These are phyloP conservation scores for Xylariaceae sp. DNA, from an alignment of 2,329 filamentous ascomycete species.

Conservation along the genomic window DNA sequence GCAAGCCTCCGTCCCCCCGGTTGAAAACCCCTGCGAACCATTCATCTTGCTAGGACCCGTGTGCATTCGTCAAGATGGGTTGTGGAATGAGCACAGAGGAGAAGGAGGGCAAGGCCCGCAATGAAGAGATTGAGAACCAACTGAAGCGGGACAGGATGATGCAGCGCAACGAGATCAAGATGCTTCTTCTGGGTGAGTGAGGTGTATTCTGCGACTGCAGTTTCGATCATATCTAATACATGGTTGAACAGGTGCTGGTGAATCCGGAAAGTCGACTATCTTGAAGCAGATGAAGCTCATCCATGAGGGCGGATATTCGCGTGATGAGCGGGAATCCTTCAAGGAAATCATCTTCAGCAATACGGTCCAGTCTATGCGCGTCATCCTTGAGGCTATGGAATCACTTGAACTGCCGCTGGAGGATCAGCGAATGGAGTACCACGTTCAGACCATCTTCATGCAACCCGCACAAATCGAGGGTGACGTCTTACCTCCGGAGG, in stretches of 20 bases:
- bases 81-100: conserved; percentile 99
- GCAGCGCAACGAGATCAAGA: conserved; percentile 99
- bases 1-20: background rate
- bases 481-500: conserved; percentile 91
- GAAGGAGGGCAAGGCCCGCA: conserved; percentile 99
- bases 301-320: conserved; percentile 97
- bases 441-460: conserved; percentile 99
- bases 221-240: background rate
- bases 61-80: conserved; percentile 78
- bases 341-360: conserved; percentile 77
- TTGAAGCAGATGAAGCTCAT: conserved; percentile 99
- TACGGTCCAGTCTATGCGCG: conserved; percentile 73
- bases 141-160: conserved; percentile 98
- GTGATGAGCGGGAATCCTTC: conserved; percentile 78
- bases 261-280: conserved; percentile 95
- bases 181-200: conserved; percentile 93
- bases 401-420: conserved; percentile 80
- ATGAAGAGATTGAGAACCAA: conserved; percentile 99
- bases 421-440: conserved; percentile 92
- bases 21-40: conserved; percentile 2
- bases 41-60: conserved; percentile 12
- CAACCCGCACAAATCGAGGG: conserved; percentile 96
- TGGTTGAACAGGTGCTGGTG: conserved; percentile 78
- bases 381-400: conserved; percentile 74
- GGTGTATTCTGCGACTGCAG: background rate